Conservation (phyloP, 176 grass and related monocot genomes). For the Microstegium vimineum region DNA sequence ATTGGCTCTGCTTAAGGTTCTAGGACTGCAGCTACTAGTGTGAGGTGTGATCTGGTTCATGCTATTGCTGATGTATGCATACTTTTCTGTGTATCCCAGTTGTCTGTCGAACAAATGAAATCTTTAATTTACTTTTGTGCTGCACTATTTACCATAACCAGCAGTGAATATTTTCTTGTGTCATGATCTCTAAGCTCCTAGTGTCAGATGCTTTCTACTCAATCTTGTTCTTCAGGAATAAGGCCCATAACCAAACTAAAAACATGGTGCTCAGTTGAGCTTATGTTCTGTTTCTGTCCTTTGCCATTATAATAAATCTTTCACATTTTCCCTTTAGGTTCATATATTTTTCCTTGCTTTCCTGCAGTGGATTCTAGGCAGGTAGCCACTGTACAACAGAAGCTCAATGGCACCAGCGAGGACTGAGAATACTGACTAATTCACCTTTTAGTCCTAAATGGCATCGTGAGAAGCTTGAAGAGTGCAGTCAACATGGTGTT, state of each 20-base stretch:
- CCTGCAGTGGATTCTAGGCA: not conserved
- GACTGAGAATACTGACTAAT: not conserved
- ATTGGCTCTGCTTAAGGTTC: constrained; percentile 5
- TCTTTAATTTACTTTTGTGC: not conserved
- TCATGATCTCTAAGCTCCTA: not conserved
- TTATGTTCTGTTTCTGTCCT: not conserved
- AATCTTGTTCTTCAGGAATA: not conserved
- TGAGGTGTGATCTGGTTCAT: constrained; percentile 8
- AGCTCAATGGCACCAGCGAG: not conserved
- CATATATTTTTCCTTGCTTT: not conserved
- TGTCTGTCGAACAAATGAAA: not conserved
- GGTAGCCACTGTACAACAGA: not conserved
- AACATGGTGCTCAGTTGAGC: not conserved
- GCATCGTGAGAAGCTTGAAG: no score
- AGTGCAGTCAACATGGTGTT: no score
- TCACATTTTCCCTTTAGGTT: not conserved
- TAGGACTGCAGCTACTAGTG: constrained; percentile 19
- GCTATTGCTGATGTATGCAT: constrained; percentile 6
- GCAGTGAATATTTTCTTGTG: not conserved
- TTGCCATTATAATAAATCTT: not conserved
- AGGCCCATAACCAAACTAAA: not conserved
- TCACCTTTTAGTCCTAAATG: no score
- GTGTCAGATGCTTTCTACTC: not conserved
- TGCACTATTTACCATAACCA: constrained; percentile 2
- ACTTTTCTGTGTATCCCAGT: not conserved